phyloP scores from a whole-genome alignment of 495 filamentous ascomycete species.

The Neurospora sp. region DNA sequence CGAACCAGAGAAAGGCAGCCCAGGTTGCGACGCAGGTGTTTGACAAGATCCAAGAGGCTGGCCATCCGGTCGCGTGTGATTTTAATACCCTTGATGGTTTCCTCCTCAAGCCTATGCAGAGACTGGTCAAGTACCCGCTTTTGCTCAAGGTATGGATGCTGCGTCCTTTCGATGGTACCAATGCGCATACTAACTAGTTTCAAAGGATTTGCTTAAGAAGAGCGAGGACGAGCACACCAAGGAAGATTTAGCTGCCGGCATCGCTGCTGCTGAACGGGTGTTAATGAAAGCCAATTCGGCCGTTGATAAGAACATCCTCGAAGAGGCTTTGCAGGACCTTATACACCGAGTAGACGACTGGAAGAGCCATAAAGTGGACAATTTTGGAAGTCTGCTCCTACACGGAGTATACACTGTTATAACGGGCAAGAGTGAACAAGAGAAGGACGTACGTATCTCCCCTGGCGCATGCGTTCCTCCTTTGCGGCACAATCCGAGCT shows the following conservation, averaged over 20 bases:
- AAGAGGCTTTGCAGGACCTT: constrained; percentile 71
- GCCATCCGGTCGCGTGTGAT: constrained; percentile 47
- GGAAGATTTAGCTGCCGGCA: constrained; percentile 58
- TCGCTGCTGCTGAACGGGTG: constrained; percentile 64
- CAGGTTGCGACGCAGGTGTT: constrained; percentile 51
- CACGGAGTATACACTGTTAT: constrained; percentile 91
- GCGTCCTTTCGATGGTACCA: not conserved
- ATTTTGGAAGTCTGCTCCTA: constrained; percentile 80
- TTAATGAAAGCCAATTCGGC: constrained; percentile 80
- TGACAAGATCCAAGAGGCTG: constrained; percentile 45
- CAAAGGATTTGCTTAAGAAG: constrained; percentile 77
- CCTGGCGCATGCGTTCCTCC: not conserved
- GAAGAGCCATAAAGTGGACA: constrained; percentile 84
- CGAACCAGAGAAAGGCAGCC: constrained; percentile 73
- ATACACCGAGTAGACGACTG: constrained; percentile 87
- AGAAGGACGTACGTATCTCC: constrained; percentile 63
- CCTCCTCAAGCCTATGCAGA: constrained; percentile 91
- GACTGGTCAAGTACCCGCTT: constrained; percentile 87
- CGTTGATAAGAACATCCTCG: constrained; percentile 74
- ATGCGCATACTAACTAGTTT: constrained; percentile 4
- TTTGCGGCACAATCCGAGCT: not conserved
- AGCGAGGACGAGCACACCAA: constrained; percentile 58
- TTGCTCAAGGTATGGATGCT: constrained; percentile 60
- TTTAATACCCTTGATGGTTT: constrained; percentile 72
- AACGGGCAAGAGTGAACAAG: constrained; percentile 73